Base-by-base conservation (phyloP, 805 yeast species). In the Lipomyces sp. region DNA sequence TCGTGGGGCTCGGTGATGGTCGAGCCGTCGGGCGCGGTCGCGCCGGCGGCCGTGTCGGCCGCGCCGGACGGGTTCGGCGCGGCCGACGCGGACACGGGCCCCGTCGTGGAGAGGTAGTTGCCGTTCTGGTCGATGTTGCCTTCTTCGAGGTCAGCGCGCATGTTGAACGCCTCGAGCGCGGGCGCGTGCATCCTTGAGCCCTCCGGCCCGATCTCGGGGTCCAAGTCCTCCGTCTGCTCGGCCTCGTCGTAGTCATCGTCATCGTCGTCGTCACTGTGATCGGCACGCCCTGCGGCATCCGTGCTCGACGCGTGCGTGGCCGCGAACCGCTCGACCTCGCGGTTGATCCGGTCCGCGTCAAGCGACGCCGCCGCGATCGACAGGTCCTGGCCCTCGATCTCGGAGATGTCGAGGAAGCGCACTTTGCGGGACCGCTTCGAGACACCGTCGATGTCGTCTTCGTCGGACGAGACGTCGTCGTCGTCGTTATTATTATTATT, bases 61-160 rank as follows among this genome's bases (percentile, higher is more conserved):
- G 60, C 57, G 29, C 63, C 65, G 26, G 68, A 73, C 2, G 69
- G 69, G n/a, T n/a, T n/a, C n/a, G n/a, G n/a, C n/a, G n/a, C n/a
- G n/a, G n/a, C n/a, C 29, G 10, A 6, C 6, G 6, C 29, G 10
- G 29, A 7, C 29, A 7, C 29, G 29, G 29, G 6, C 10, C 29
- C 29, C 2, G 71, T 73, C 14, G 68, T 66, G 23, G 75, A 68
- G 18, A 80, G 68, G 58, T 70, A 83, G 58, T 80, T 82, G 1
- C 88, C 87, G 35, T 76, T 77, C 34, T 68, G 72, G 58, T 83
- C 88, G 61, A 82, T 81, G 2, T 65, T 64, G 1, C 89, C 91
- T 40, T 76, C 79, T 47, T 74, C 74, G 38, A 70, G 65, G 59
- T 85, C 91, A 18, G 77, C 70, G 22, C 74, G 65, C 39, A 85